These are phyloP conservation scores for Lenzites betulinus DNA, from an alignment of 768 basidiomycete species.

Conservation along the genomic window DNA sequence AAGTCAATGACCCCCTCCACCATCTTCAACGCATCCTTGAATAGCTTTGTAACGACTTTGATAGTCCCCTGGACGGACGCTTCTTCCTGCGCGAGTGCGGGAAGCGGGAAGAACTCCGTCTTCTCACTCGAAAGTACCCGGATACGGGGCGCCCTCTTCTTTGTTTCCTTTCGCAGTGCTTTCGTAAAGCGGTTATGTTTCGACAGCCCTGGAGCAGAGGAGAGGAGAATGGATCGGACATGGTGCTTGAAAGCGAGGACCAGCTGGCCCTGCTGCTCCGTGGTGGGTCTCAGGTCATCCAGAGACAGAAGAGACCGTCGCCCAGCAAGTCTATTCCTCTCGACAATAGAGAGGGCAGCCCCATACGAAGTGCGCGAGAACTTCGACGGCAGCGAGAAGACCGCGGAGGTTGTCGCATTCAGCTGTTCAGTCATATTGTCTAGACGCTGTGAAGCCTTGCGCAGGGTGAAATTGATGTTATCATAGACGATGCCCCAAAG, in stretches of 20 bases:
- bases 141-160: background rate
- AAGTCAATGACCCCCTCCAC: background rate
- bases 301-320: background rate
- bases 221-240: background rate
- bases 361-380: background rate
- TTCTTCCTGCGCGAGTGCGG: background rate
- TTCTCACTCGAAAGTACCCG: background rate
- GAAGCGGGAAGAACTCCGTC: background rate
- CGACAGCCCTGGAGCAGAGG: background rate
- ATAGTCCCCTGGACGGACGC: background rate
- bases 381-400: background rate
- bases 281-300: background rate
- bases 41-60: background rate
- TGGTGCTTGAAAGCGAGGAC: background rate
- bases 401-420: background rate
- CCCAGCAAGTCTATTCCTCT: background rate
- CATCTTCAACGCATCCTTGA: background rate
- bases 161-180: background rate
- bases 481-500: background rate
- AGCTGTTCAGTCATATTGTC: background rate
- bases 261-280: background rate
- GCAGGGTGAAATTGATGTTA: background rate
- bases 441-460: background rate
- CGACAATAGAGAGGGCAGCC: background rate
- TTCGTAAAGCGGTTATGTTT: background rate